These are phyloP conservation scores for Diaporthe ilicicola DNA, from an alignment of 2,329 filamentous ascomycete species.

Conservation along the genomic window DNA sequence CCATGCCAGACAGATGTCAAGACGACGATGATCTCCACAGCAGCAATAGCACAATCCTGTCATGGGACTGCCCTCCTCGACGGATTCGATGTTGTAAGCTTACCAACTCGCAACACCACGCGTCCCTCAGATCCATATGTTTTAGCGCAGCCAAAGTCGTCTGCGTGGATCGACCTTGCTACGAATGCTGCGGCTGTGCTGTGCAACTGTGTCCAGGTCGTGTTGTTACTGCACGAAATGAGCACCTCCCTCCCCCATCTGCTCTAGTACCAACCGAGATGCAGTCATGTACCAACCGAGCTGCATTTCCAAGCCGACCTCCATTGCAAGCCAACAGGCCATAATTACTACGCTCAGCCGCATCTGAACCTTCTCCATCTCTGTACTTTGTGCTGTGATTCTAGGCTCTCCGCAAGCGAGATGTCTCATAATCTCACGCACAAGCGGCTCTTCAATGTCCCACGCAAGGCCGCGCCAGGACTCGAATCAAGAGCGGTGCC, in stretches of 20 bases:
- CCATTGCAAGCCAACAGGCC: background rate
- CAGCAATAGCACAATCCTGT: background rate
- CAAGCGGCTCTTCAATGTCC: background rate
- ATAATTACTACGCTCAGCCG: background rate
- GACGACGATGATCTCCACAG: conserved; percentile 18
- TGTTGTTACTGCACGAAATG: conserved; percentile 1
- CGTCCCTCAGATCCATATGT: background rate
- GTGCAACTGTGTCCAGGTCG: background rate
- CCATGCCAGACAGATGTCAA: conserved; percentile 21
- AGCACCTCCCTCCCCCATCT: conserved; percentile 1
- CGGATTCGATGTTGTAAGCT: conserved; percentile 2
- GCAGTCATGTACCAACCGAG: background rate
- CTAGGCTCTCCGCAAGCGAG: conserved; percentile 23
- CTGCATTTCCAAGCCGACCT: background rate
- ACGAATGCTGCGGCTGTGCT: background rate
- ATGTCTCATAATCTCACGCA: conserved; percentile 23
- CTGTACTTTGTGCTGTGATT: background rate
- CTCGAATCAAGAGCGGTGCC: conserved; percentile 16
- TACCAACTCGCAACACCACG: background rate
- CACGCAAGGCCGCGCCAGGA: background rate
- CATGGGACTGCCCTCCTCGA: background rate
- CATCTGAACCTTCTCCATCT: background rate
- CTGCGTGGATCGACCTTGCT: background rate
- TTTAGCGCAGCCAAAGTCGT: background rate
- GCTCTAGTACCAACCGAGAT: conserved; percentile 13